Evolutionary conservation across 2,329 filamentous ascomycete species (phyloP), one percentile per base, ranked within the genome.

Genomic region (Ascochyta pisi): DNA sequence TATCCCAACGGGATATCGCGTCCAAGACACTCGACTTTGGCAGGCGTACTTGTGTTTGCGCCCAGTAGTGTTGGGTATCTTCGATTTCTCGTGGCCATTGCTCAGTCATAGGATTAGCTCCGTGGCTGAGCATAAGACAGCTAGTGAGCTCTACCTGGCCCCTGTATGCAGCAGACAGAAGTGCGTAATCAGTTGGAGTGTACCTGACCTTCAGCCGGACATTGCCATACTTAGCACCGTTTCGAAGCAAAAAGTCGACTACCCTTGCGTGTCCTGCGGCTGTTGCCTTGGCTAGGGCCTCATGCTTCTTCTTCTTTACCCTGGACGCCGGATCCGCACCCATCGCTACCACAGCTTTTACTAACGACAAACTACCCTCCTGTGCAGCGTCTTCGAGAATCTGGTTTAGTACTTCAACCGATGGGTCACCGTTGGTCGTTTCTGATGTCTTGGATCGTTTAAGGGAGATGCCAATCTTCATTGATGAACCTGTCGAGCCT

Each of bases 51-150:
- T 59, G 50, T 1, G 24, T 41, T 3, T 65, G 54, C 2, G 57
- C 52, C 63, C 63, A 65, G 22, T 65, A 65, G 15, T 65, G 57
- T 26, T 64, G 61, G 4, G 57, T 46, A 5, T 62, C 59, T 9
- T 64, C 58, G 39, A 65, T 59, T 22, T 64, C 61, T 22, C 57
- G 48, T 16, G 63, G 63, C 63, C 63, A 65, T 52, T 61, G 61
- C 37, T 62, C 61, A 16, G 53, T 51, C 59, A 62, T 58, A 13
- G 61, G 57, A 7, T 65, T 64, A 7, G 54, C 63, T 6, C 61
- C 61, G 42, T 65, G 57, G 26, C 48, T 49, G 8, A 40, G 43
- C n/a, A 65, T 54, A 4, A 65, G 57, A n/a, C 53, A 57, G 31
- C 46, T 48, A 19, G 40, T 51, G 8, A 64, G 61, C 35, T 65